Evolutionary conservation across 208 protist genomes (phyloP).

Genomic region (Wallacemonas sp.): DNA sequence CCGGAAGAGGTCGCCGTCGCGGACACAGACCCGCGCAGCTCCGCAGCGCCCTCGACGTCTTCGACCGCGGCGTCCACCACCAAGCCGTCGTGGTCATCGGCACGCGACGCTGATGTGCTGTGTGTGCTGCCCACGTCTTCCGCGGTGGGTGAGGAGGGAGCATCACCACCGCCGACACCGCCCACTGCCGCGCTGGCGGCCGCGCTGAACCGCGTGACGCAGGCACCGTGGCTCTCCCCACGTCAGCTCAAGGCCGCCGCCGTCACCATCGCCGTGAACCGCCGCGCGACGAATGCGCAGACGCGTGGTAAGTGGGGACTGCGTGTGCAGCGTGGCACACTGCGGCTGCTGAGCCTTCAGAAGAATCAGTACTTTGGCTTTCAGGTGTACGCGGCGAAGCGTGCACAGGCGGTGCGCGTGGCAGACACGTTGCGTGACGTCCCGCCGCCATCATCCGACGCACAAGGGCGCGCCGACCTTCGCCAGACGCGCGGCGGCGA

Average conservation of each 20-base stretch:
- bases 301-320: conserved; percentile 67
- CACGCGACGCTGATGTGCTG: background rate
- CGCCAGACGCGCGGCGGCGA: background rate
- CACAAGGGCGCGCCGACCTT: background rate
- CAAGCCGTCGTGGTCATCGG: background rate
- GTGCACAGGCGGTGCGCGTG: conserved; percentile 56
- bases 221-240: background rate
- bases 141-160: no score
- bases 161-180: no score
- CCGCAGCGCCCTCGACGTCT: no score
- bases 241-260: conserved; percentile 8
- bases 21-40: no score
- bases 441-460: background rate
- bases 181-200: background rate
- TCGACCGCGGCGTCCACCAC: no score
- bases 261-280: conserved; percentile 76
- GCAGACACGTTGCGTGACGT: conserved; percentile 42
- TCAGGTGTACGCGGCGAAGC: conserved; percentile 69
- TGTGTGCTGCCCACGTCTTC: conserved; percentile 8
- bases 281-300: conserved; percentile 22
- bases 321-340: conserved; percentile 51
- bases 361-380: conserved; percentile 60
- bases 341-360: conserved; percentile 48
- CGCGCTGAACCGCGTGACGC: background rate
- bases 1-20: background rate